Base-by-base conservation (phyloP, 495 filamentous ascomycete species). In the Letharia columbiana region DNA sequence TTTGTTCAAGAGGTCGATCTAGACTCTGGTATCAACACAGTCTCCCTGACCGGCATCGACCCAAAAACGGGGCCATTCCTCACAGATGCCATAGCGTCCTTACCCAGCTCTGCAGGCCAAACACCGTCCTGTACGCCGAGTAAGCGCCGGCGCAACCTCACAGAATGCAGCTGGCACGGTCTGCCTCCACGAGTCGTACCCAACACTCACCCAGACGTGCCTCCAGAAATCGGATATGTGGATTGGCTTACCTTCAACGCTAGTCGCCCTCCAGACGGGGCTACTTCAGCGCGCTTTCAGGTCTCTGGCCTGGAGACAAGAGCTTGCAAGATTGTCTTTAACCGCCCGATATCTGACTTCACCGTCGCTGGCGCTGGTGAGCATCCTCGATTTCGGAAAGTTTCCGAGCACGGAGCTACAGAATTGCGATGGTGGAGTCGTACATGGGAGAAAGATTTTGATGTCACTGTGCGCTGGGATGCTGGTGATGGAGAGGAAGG, bases 1-100 rank as follows among this genome's bases (percentile, higher is more conserved):
- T 98, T 97, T 77, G 74, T 88, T 11, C 92, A 98, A 71, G 83
- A 83, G 10, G 80, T 96, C 60, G 85, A 96, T 69, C 83, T 96
- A 31, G 89, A 91, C 69, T 86, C 79, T 10, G 88, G 88, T 17
- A 75, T 79, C 10, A 91, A 89, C 65, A 78, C 75, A 39, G 89
- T 89, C 47, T 83, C 86, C 58, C 81, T 97, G 23, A 83, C 80
- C 0, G 92, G 91, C 15, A 73, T 92, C n/a, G 52, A 37, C 33
- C 54, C 54, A 9, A 10, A 42, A 13, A 67, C 49, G 9, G 78
- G 84, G 65, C 81, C 84, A 20, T 96, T 87, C 74, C 82, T 96
- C 23, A 76, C 84, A 31, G 75, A 82, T 31, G 86, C 90, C 47
- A 81, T 92, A 61, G 77, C 81, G 58, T 74, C 77, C 35, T 76